Conservation (phyloP, 208 protist genomes). For the Crithidia acanthocephali region DNA sequence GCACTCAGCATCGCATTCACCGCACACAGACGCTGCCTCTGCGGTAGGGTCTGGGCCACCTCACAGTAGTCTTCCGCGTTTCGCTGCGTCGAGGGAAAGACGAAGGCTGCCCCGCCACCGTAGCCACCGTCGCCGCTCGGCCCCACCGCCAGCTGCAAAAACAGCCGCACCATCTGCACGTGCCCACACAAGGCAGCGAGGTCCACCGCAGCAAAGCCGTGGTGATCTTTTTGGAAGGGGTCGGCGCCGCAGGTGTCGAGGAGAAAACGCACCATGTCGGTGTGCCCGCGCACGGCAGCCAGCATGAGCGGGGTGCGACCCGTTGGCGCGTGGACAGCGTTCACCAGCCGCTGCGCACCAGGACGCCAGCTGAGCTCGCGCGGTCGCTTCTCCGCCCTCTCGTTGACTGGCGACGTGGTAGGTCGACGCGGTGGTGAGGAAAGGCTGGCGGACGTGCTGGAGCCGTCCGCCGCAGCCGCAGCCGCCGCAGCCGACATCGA, state of each 20-base stretch:
- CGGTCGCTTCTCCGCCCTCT: background rate
- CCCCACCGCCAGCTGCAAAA: slow-evolving; percentile 34
- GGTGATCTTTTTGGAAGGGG: slow-evolving; percentile 43
- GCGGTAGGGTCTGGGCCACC: slow-evolving; percentile 58
- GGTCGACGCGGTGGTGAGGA: background rate
- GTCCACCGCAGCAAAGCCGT: slow-evolving; percentile 66
- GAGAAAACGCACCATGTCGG: slow-evolving; percentile 59
- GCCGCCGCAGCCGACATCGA: background rate
- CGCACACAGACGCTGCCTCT: slow-evolving; percentile 55
- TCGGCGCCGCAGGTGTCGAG: slow-evolving; percentile 58
- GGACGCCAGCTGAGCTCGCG: slow-evolving; percentile 45
- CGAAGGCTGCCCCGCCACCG: slow-evolving; percentile 37
- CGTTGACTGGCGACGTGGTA: background rate
- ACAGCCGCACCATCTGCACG: slow-evolving; percentile 46
- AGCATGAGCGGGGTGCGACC: slow-evolving; percentile 85
- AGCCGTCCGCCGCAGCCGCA: background rate
- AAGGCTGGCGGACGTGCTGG: background rate
- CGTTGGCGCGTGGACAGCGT: slow-evolving; percentile 61
- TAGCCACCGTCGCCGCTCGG: slow-evolving; percentile 9
- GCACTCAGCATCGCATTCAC: slow-evolving; percentile 60
- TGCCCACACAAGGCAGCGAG: slow-evolving; percentile 77
- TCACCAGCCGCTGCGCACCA: slow-evolving; percentile 62
- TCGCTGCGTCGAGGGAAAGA: slow-evolving; percentile 50
- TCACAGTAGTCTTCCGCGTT: slow-evolving; percentile 74
- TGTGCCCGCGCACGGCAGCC: slow-evolving; percentile 67